phyloP scores from a whole-genome alignment of 805 yeast genomes.

The Monosporozyma aquatica region DNA sequence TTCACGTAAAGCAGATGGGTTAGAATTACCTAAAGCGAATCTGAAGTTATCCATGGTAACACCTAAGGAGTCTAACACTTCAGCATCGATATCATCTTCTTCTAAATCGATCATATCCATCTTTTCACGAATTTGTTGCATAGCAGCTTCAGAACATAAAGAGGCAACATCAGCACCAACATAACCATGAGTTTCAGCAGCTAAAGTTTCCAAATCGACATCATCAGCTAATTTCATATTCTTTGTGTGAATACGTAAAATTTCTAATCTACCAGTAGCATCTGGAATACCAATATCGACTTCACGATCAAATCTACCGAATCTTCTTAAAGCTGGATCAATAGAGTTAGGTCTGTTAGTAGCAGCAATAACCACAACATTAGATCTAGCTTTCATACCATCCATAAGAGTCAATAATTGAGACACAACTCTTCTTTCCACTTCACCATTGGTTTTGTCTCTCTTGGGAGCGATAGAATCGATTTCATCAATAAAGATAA shows the following conservation, averaged over 20 bases:
- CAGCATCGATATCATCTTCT: slow-evolving; percentile 81
- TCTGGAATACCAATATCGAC: slow-evolving; percentile 93
- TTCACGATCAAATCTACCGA: slow-evolving; percentile 86
- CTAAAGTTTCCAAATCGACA: slow-evolving; percentile 91
- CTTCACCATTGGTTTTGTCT: slow-evolving; percentile 99
- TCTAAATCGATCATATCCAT: slow-evolving; percentile 71
- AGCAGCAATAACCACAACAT: slow-evolving; percentile 97
- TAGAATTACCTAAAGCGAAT: slow-evolving; percentile 94
- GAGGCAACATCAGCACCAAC: slow-evolving; percentile 99
- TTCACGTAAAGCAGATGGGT: slow-evolving; percentile 98
- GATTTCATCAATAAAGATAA: slow-evolving; percentile 95
- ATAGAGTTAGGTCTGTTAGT: slow-evolving; percentile 71
- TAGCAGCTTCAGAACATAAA: slow-evolving; percentile 98
- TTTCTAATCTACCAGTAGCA: slow-evolving; percentile 96
- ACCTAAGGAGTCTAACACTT: slow-evolving; percentile 88
- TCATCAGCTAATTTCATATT: slow-evolving; percentile 95
- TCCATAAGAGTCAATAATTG: slow-evolving; percentile 97
- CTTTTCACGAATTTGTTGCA: slow-evolving; percentile 99
- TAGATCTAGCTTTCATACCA: slow-evolving; percentile 99
- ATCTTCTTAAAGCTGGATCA: slow-evolving; percentile 76
- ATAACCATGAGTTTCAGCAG: slow-evolving; percentile 97
- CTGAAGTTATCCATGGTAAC: slow-evolving; percentile 98
- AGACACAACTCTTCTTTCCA: slow-evolving; percentile 97
- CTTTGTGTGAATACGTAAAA: slow-evolving; percentile 93
- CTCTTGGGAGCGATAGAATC: slow-evolving; percentile 99